These are phyloP conservation scores for Aspergillus nomiae DNA, from an alignment of 2,329 filamentous ascomycete species.

Conservation along the genomic window DNA sequence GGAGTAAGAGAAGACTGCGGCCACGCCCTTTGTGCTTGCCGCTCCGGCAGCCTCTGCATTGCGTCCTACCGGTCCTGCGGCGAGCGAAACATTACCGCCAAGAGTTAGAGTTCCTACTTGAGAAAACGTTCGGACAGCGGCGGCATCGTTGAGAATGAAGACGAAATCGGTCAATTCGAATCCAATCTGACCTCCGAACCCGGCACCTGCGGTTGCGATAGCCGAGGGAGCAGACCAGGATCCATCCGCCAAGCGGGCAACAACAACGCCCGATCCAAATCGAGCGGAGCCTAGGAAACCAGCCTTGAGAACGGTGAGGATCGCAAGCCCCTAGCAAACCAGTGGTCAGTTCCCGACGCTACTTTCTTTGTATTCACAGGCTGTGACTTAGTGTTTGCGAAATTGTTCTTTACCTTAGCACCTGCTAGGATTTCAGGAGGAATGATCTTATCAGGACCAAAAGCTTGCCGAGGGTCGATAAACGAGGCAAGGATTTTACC, in stretches of 20 bases:
- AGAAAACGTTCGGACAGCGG: constrained; percentile 89
- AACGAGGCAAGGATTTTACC: constrained; percentile 95
- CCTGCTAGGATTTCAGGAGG: constrained; percentile 85
- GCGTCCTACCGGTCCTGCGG: constrained; percentile 87
- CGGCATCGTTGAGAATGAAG: constrained; percentile 93
- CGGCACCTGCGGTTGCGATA: constrained; percentile 51
- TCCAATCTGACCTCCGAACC: constrained; percentile 54
- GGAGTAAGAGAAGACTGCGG: constrained; percentile 93
- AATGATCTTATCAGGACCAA: constrained; percentile 96
- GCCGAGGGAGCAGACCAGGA: constrained; percentile 54
- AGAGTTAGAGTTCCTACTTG: constrained; percentile 89
- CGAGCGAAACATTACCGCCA: constrained; percentile 94
- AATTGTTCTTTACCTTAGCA: constrained; percentile 69
- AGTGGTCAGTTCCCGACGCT: constrained; percentile 13
- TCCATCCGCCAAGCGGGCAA: constrained; percentile 51
- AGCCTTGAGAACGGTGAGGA: constrained; percentile 53
- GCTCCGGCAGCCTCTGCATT: constrained; percentile 96
- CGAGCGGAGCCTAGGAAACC: constrained; percentile 54
- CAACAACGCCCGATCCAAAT: constrained; percentile 53
- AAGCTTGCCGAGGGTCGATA: constrained; percentile 87
- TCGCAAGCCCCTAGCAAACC: constrained; percentile 47
- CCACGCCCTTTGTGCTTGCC: constrained; percentile 83
- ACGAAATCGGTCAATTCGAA: constrained; percentile 70
- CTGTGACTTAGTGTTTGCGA: background rate
- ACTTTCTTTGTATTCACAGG: background rate